Conservation (phyloP, 2,329 filamentous ascomycete genomes). For the Sphaerulina populicola region DNA sequence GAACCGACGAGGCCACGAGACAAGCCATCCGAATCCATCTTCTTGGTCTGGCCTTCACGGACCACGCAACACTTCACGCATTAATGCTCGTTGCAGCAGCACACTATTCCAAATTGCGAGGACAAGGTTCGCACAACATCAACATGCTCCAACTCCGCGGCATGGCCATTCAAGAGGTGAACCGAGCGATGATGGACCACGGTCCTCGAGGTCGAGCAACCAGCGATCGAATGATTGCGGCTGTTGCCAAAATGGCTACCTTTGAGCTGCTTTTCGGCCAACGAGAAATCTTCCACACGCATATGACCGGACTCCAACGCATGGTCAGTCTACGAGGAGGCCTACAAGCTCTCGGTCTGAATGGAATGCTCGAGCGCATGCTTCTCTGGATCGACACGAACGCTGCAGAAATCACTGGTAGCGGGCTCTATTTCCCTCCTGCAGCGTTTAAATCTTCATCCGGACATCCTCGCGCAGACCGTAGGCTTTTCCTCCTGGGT, state of each 20-base stretch:
- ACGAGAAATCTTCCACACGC: conserved; percentile 37
- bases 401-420: conserved; percentile 22
- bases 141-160: conserved; percentile 39
- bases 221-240: conserved; percentile 41
- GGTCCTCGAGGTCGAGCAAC: conserved; percentile 20
- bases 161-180: conserved; percentile 41
- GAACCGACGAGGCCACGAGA: conserved; percentile 34
- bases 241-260: conserved; percentile 46
- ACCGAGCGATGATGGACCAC: conserved; percentile 33
- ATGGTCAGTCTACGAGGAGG: conserved; percentile 43
- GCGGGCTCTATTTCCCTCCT: conserved; percentile 27
- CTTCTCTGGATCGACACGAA: conserved; percentile 44
- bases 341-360: conserved; percentile 37
- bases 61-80: conserved; percentile 36
- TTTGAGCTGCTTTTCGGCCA: conserved; percentile 47
- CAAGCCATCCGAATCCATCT: conserved; percentile 35
- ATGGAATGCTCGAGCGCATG: conserved; percentile 42
- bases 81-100: conserved; percentile 39
- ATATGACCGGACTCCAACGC: conserved; percentile 42
- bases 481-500: conserved; percentile 18
- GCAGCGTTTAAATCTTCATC: conserved; percentile 15
- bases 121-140: conserved; percentile 28
- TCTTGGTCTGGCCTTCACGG: conserved; percentile 38
- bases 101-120: conserved; percentile 33
- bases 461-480: conserved; percentile 17